Conservation (phyloP, 805 yeast genomes). For the Pichia californica region DNA sequence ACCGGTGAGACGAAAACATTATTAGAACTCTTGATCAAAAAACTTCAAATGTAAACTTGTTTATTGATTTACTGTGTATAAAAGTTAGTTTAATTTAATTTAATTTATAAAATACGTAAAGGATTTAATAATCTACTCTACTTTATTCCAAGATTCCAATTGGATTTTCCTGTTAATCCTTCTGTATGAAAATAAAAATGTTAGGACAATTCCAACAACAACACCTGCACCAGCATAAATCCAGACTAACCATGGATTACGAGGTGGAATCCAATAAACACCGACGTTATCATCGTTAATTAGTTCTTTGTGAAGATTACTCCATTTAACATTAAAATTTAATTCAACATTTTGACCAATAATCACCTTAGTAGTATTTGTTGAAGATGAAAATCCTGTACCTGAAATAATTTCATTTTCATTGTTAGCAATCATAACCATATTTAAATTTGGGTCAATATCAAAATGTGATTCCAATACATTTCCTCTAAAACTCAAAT, state of each 20-base stretch:
- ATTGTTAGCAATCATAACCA: conserved; percentile 34
- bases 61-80: no score
- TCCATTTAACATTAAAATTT: conserved; percentile 56
- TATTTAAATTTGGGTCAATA: conserved; percentile 51
- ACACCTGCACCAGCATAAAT: conserved; percentile 10
- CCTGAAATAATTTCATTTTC: conserved; percentile 42
- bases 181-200: conserved; percentile 20
- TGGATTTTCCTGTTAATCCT: conserved; percentile 21
- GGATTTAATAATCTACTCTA: conserved; percentile 16
- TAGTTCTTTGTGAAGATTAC: conserved; percentile 4
- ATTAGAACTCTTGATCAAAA: conserved; percentile 21
- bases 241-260: conserved; percentile 1
- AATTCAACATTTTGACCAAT: conserved; percentile 61
- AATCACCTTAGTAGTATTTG: conserved; percentile 52
- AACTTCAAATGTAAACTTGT: conserved; percentile 13
- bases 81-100: no score
- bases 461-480: conserved; percentile 65
- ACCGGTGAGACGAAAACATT: conserved; percentile 20
- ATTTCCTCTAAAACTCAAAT: conserved; percentile 59
- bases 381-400: conserved; percentile 54
- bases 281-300: neutral
- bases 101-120: no score
- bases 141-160: conserved; percentile 20
- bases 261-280: conserved; percentile 4
- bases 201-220: conserved; percentile 20